These are phyloP conservation scores for Globisporangium rhizosaccharum DNA, from an alignment of 352 stramenopile species.

Conservation along the genomic window DNA sequence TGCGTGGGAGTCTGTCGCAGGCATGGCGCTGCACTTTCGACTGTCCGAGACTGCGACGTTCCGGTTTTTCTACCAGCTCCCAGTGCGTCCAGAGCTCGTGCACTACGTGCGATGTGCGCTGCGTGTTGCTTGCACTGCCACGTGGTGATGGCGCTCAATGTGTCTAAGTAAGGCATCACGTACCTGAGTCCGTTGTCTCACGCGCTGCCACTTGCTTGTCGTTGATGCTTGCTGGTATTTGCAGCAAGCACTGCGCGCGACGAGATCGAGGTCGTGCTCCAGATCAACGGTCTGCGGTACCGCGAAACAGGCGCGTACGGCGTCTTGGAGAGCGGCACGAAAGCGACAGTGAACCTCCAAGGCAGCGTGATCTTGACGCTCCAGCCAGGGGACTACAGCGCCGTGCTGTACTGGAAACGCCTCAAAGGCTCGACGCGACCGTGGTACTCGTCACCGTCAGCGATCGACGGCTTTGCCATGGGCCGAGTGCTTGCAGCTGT, in stretches of 20 bases:
- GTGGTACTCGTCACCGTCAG: slow-evolving; percentile 56
- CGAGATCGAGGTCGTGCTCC: slow-evolving; percentile 53
- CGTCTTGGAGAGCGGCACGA: slow-evolving; percentile 41
- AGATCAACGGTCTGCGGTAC: slow-evolving; percentile 62
- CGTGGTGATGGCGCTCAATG: background rate
- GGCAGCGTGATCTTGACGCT: slow-evolving; percentile 64
- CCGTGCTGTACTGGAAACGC: slow-evolving; percentile 55
- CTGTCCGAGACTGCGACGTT: slow-evolving; percentile 40
- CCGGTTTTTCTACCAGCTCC: slow-evolving; percentile 72
- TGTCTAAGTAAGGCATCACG: background rate
- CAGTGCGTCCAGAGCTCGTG: slow-evolving; percentile 50
- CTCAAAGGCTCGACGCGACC: slow-evolving; percentile 36
- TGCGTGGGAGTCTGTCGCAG: slow-evolving; percentile 47
- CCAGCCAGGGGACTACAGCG: slow-evolving; percentile 56
- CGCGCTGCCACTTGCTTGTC: slow-evolving; percentile 8
- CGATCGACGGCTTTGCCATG: slow-evolving; percentile 69
- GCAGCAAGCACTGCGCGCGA: slow-evolving; percentile 46
- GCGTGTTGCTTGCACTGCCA: background rate
- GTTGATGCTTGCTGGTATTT: background rate
- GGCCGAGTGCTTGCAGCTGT: slow-evolving; percentile 49
- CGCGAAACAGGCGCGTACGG: slow-evolving; percentile 68
- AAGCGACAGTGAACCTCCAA: slow-evolving; percentile 48
- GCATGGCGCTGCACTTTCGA: slow-evolving; percentile 50
- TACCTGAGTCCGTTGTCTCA: background rate
- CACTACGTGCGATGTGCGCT: slow-evolving; percentile 44